Evolutionary conservation across 345 rosid species (phyloP).

Genomic region (Citrus australasica): DNA sequence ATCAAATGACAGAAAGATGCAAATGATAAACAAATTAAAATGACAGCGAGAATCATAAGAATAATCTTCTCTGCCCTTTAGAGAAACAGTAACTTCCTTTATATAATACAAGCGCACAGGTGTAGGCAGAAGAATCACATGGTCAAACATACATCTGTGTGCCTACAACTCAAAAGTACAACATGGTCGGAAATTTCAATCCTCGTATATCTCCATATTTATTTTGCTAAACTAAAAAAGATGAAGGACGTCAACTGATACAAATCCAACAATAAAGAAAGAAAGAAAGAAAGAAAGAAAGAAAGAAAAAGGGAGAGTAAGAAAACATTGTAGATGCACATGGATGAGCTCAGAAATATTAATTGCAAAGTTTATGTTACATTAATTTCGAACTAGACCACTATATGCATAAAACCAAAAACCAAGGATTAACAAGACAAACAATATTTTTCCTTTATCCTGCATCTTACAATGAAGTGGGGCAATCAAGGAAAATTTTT

Average conservation of each 20-base stretch:
- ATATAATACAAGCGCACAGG: background rate
- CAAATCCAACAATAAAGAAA: background rate
- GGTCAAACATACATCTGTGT: background rate
- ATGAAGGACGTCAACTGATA: background rate
- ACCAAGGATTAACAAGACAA: background rate
- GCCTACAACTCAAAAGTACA: background rate
- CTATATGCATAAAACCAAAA: constrained; percentile 25
- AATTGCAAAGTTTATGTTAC: constrained; percentile 24
- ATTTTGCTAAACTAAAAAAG: background rate
- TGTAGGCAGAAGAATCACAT: background rate
- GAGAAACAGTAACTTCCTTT: background rate
- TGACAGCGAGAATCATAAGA: background rate
- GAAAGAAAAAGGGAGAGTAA: background rate
- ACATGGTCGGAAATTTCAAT: background rate
- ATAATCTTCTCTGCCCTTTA: background rate
- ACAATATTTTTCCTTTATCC: constrained; percentile 6
- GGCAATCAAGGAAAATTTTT: constrained; percentile 13
- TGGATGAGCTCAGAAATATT: constrained; percentile 12
- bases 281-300: no score
- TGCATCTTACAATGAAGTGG: constrained; percentile 29
- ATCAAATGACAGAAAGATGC: background rate
- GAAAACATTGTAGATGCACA: background rate
- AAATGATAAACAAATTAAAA: background rate
- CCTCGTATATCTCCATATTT: background rate
- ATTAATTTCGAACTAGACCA: constrained; percentile 25